Evolutionary conservation across 73 alveolate species (phyloP).

Genomic region (Paramecium sonneborni): DNA sequence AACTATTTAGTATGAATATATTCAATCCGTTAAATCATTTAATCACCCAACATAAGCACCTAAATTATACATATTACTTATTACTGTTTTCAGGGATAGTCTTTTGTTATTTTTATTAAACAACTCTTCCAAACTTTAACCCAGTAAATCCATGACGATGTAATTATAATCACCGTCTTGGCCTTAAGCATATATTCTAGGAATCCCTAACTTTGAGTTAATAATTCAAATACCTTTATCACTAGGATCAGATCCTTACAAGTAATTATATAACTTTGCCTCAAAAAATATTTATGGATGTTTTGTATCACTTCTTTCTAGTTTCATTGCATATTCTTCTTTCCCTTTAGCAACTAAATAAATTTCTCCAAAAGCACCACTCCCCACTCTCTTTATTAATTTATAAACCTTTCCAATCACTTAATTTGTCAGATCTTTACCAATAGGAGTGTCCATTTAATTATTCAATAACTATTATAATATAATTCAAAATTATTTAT

Average conservation of each 20-base stretch:
- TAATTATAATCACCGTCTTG: constrained; percentile 81
- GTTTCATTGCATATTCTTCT: constrained; percentile 79
- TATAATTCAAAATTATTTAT: too few species aligned
- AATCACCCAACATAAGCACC: constrained; percentile 64
- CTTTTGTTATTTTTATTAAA: constrained; percentile 73
- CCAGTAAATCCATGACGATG: constrained; percentile 91
- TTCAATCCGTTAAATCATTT: constrained; percentile 65
- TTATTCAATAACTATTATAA: not conserved
- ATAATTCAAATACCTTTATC: constrained; percentile 48
- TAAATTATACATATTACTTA: constrained; percentile 14
- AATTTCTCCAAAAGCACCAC: constrained; percentile 92
- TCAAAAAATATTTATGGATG: constrained; percentile 70
- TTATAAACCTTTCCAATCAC: constrained; percentile 79
- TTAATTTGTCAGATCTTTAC: constrained; percentile 41
- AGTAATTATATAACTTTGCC: constrained; percentile 61
- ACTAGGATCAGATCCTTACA: constrained; percentile 59
- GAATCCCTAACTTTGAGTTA: constrained; percentile 62
- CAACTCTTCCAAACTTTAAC: constrained; percentile 89
- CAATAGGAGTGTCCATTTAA: constrained; percentile 47
- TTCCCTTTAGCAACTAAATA: constrained; percentile 67
- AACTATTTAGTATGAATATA: constrained; percentile 74
- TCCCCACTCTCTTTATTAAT: constrained; percentile 77
- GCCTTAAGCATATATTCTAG: constrained; percentile 66
- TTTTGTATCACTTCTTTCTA: constrained; percentile 72
- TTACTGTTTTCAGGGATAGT: constrained; percentile 57